A percentile compares a stretch with the other conserved stretches of the same genome.
Conservation (phyloP, 257 asterid genomes). For the Lantana camara region DNA sequence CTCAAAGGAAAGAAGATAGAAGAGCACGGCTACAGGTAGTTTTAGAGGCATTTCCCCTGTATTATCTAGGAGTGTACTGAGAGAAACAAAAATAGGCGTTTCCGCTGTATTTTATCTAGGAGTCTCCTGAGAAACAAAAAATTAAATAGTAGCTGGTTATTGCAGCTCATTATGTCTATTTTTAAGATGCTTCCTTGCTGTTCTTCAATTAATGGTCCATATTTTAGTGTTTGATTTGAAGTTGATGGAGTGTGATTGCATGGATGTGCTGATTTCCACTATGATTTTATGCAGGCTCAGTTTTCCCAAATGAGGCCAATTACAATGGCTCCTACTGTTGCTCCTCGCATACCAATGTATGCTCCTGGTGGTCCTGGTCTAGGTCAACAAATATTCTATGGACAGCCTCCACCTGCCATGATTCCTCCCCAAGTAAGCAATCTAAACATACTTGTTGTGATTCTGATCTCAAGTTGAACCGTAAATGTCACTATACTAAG, state of each 20-base stretch:
- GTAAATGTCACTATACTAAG: not conserved
- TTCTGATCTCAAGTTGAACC: not conserved
- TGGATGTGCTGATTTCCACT: conserved; percentile 5
- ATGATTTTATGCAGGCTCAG: conserved; percentile 60
- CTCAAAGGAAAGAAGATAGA: conserved; percentile 94
- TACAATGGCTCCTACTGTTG: conserved; percentile 65
- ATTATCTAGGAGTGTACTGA: not conserved
- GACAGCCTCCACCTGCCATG: conserved; percentile 83
- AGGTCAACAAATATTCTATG: conserved; percentile 90
- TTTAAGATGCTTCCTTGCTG: conserved; percentile 8
- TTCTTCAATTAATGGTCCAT: not conserved
- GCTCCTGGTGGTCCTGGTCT: conserved; percentile 86
- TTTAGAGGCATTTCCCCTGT: not conserved
- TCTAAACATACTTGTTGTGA: conserved; percentile 7
- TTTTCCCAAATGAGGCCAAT: conserved; percentile 89
- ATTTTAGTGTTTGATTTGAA: not conserved
- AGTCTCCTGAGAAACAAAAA: not conserved
- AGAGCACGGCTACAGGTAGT: conserved; percentile 87
- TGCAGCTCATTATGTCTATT: conserved; percentile 5
- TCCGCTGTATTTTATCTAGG: not conserved
- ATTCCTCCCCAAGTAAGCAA: conserved; percentile 75
- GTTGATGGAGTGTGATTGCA: not conserved
- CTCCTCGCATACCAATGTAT: conserved; percentile 76
- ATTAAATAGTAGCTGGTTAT: not conserved
- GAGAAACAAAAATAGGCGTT: conserved; percentile 4